A percentile compares a stretch with the other conserved stretches of the same genome.
These are phyloP conservation scores for Marasmius tenuissimus DNA, from an alignment of 1,284 basidiomycete species.

Conservation along the genomic window DNA sequence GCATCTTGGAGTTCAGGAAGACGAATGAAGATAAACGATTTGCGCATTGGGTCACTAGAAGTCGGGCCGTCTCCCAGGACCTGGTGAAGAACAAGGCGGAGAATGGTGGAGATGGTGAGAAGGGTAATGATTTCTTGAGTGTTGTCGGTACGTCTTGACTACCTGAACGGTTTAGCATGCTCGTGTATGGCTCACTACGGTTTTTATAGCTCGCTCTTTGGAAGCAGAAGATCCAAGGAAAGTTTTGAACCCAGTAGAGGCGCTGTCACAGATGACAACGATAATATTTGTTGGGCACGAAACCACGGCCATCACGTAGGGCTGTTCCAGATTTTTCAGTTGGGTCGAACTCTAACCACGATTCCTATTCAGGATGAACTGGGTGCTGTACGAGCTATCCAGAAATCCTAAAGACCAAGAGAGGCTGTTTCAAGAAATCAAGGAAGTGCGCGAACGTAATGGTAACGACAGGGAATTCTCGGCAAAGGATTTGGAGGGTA, in stretches of 20 bases:
- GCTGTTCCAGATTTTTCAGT: no score
- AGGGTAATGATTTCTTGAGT: not conserved
- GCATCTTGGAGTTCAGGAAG: not conserved
- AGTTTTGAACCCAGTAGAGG: not conserved
- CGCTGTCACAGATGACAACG: not conserved
- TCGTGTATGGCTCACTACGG: not conserved
- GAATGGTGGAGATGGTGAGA: not conserved
- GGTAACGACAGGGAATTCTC: slow-evolving; percentile 17
- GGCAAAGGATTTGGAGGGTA: slow-evolving; percentile 19
- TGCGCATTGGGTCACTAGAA: not conserved
- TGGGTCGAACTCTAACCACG: not conserved
- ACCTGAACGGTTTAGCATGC: not conserved
- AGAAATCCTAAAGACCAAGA: slow-evolving; percentile 22
- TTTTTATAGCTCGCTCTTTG: not conserved
- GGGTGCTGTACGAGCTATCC: slow-evolving; percentile 17
- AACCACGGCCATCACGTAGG: not conserved
- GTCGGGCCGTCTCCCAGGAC: not conserved
- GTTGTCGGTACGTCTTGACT: not conserved
- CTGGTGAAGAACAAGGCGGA: not conserved
- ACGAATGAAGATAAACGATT: not conserved
- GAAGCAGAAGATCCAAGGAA: not conserved
- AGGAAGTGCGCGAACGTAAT: slow-evolving; percentile 10
- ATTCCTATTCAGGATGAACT: not conserved
- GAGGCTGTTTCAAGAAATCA: slow-evolving; percentile 24
- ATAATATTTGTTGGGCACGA: not conserved